Base-by-base conservation (phyloP, 2,329 filamentous ascomycete species). In the Diplodia mutila region DNA sequence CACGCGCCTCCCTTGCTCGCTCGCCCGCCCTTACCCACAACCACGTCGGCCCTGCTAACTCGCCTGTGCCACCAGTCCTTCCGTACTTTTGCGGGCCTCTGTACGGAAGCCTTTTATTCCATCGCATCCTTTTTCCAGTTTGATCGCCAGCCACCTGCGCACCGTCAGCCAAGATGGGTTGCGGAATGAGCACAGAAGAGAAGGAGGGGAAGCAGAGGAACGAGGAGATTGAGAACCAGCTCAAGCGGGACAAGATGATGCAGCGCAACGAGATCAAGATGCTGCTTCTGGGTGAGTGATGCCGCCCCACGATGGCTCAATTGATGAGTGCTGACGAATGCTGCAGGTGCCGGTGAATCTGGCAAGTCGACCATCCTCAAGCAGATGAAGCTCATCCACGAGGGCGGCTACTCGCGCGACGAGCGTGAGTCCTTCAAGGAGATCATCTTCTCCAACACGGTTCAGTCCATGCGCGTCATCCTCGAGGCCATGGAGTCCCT, bases 221-320 rank as follows among this genome's bases (percentile, higher is more conserved):
- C 81, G 95, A 99, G 87, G 94, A 98, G 89, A 99, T 99, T 79
- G 95, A 99, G 85, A 98, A 97, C 82, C 94, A 98, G 86, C 86
- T 98, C 80, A 98, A 97, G 89, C 89, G 93, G 81, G 95, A 99
- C 80, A 96, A 97, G 84, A 92, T 98, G 92, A 91, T 97, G 86
- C 94, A 97, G 85, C 91, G 94, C 77, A 99, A 99, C 76, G 95
- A 99, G 84, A 99, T 99, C 86, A 99, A 99, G 89, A 98, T 99
- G 95, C 86, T 99, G 76, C 88, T 99, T 77, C 90, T 99, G 77
- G 95, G 95, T 97, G 88, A 79, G 90, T 85, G 69, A 72, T 65
- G 66, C 57, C 63, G 32, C 59, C 46, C n/a, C 14, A n/a, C 29
- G 66, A 70, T 70, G 67, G 37, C 53, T 59, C 34, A 39, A 63